Conservation (phyloP, 768 basidiomycete species). For the Boletus rufocinnamomeus region DNA sequence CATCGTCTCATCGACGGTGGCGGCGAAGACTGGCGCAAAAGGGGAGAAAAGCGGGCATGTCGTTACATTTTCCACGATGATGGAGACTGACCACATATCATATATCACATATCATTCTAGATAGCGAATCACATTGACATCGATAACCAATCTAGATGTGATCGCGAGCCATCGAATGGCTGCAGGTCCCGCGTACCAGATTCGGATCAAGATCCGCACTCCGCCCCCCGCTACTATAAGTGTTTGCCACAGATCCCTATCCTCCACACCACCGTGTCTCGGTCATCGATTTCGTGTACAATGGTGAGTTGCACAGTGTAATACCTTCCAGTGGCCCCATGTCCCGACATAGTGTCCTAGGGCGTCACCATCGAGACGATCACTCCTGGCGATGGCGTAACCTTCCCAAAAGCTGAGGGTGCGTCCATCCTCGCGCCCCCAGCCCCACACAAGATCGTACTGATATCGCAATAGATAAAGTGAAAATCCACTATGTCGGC, state of each 20-base stretch:
- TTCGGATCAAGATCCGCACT: constrained; percentile 80
- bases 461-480: constrained; percentile 52
- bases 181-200: constrained; percentile 28
- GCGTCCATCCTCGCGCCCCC: constrained; percentile 33
- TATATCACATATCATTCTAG: constrained; percentile 13
- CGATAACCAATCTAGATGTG: constrained; percentile 31
- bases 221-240: constrained; percentile 53
- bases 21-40: neutral
- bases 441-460: constrained; percentile 21
- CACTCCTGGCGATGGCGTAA: constrained; percentile 59
- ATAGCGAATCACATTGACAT: constrained; percentile 26
- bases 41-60: neutral
- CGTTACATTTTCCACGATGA: constrained; percentile 9
- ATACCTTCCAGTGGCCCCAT: neutral
- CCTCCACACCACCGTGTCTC: constrained; percentile 27
- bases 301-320: constrained; percentile 29
- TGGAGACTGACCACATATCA: constrained; percentile 15
- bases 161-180: constrained; percentile 15
- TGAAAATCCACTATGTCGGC: constrained; percentile 80
- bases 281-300: constrained; percentile 32
- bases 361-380: constrained; percentile 69
- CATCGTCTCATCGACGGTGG: constrained; percentile 5
- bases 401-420: constrained; percentile 74
- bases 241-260: constrained; percentile 31
- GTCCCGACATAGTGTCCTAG: constrained; percentile 37